These are phyloP conservation scores for Cordyceps cateniannulata DNA, from an alignment of 2,329 filamentous ascomycete species.

Conservation along the genomic window DNA sequence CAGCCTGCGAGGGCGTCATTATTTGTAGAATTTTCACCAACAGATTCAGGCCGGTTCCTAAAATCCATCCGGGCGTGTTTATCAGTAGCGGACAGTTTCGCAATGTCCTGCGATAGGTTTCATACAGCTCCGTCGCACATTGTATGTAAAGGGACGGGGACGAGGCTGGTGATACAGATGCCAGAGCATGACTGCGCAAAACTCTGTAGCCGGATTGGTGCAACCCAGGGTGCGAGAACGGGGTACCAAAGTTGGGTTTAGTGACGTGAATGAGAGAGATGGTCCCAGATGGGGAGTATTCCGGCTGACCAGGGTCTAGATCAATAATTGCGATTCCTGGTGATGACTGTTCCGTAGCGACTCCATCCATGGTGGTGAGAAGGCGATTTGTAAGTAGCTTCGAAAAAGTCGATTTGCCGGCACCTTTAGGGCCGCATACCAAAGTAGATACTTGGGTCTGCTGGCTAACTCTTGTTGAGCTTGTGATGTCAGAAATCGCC, in stretches of 20 bases:
- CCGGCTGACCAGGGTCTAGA: constrained; percentile 70
- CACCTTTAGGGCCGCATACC: constrained; percentile 63
- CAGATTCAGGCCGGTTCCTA: constrained; percentile 62
- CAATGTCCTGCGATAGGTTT: constrained; percentile 44
- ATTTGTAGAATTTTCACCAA: constrained; percentile 49
- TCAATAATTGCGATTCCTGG: constrained; percentile 56
- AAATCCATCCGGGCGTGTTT: constrained; percentile 70
- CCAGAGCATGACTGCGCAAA: constrained; percentile 60
- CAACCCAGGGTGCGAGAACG: constrained; percentile 54
- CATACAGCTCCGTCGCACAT: constrained; percentile 57
- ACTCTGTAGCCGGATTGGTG: constrained; percentile 29
- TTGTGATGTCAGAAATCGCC: constrained; percentile 41
- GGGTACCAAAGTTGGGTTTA: constrained; percentile 56
- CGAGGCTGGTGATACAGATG: constrained; percentile 56
- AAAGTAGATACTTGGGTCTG: constrained; percentile 39
- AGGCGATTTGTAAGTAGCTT: constrained; percentile 60
- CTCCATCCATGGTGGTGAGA: constrained; percentile 39
- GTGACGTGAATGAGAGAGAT: constrained; percentile 59
- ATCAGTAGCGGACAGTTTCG: constrained; percentile 54
- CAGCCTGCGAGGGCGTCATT: constrained; percentile 51
- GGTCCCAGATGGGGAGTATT: constrained; percentile 64
- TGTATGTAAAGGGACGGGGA: constrained; percentile 61
- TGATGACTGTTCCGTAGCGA: constrained; percentile 16
- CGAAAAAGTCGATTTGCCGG: constrained; percentile 71
- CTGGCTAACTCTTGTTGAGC: constrained; percentile 23